Evolutionary conservation across 2,329 filamentous ascomycete genomes (phyloP), one percentile per base, ranked within the genome.

Genomic region (Fonsecaea pugnacius): DNA sequence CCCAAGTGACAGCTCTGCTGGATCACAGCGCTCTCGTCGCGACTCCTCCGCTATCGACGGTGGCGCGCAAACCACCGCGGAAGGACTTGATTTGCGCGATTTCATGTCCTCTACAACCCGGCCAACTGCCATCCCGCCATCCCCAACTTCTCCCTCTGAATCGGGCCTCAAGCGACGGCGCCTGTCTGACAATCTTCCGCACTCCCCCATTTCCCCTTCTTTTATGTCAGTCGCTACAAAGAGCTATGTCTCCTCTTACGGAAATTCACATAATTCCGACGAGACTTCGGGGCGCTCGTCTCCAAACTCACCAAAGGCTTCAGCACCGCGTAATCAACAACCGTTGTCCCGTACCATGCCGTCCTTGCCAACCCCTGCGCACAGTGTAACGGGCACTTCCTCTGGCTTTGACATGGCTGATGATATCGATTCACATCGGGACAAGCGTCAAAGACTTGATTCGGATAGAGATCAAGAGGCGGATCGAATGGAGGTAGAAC

Each of bases 221-320:
- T 81, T 79, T 75, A 82, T 82, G 80, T 81, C 79, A 76, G 77
- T 80, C 73, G 78, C 77, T 71, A 76, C 79, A 72, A 77, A 77
- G 73, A 80, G 77, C 71, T 77, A 82, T 82, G 80, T 76, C 75
- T 76, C 78, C 72, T 74, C 75, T 70, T 76, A 79, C 73, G 73
- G 75, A 74, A 75, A 78, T 71, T 73, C 75, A 72, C 78, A 80
- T 73, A 64, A 71, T 68, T 64, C 64, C 60, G 69, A 70, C 65
- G 70, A 71, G 53, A 60, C 65, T 62, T 54, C 70, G 65, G 53
- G 63, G 53, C 74, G 77, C 72, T 79, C 79, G 74, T 76, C 78
- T 68, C 76, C 76, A 70, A 70, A 74, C 74, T 71, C 77, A 77
- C 74, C 74, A 50, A 60, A 55, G 70, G 72, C 75, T 64, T 74